These are phyloP conservation scores for Xylariaceae sp. DNA, from an alignment of 2,329 filamentous ascomycete species.

Conservation along the genomic window DNA sequence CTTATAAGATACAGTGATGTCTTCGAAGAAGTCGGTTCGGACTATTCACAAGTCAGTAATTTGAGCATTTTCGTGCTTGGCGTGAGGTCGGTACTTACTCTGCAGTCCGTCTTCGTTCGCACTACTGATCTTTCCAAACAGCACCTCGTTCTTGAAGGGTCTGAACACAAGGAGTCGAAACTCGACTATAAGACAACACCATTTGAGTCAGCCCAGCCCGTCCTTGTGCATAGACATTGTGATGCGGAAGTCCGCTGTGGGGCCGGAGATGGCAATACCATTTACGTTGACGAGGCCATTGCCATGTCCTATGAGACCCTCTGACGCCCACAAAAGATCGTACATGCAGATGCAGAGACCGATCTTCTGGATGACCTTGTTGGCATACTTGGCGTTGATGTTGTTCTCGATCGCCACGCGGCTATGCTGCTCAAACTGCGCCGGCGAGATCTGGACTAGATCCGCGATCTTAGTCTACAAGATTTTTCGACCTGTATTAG, in stretches of 20 bases:
- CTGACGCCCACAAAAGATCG: slow-evolving; percentile 81
- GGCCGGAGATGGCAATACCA: slow-evolving; percentile 44
- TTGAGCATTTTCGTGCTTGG: neutral
- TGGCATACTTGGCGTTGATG: slow-evolving; percentile 94
- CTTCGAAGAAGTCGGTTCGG: slow-evolving; percentile 86
- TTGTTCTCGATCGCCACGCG: slow-evolving; percentile 87
- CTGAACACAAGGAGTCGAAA: slow-evolving; percentile 92
- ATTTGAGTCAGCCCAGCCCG: neutral
- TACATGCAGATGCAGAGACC: slow-evolving; percentile 92
- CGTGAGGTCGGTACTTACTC: slow-evolving; percentile 39
- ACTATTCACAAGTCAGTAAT: slow-evolving; percentile 43
- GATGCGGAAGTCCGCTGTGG: neutral
- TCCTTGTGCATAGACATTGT: neutral
- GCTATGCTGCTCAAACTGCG: slow-evolving; percentile 81
- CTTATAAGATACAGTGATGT: slow-evolving; percentile 73
- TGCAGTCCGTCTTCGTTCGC: slow-evolving; percentile 68
- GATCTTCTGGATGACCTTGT: slow-evolving; percentile 86
- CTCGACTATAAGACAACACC: slow-evolving; percentile 56
- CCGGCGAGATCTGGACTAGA: slow-evolving; percentile 84
- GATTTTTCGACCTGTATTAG: slow-evolving; percentile 34
- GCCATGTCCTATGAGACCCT: slow-evolving; percentile 89
- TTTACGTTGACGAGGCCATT: slow-evolving; percentile 92
- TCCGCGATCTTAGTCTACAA: slow-evolving; percentile 79
- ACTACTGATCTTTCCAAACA: slow-evolving; percentile 76
- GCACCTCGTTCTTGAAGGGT: slow-evolving; percentile 90